These are phyloP conservation scores for Articulospora tetracladia DNA, from an alignment of 495 filamentous ascomycete genomes.

Conservation along the genomic window DNA sequence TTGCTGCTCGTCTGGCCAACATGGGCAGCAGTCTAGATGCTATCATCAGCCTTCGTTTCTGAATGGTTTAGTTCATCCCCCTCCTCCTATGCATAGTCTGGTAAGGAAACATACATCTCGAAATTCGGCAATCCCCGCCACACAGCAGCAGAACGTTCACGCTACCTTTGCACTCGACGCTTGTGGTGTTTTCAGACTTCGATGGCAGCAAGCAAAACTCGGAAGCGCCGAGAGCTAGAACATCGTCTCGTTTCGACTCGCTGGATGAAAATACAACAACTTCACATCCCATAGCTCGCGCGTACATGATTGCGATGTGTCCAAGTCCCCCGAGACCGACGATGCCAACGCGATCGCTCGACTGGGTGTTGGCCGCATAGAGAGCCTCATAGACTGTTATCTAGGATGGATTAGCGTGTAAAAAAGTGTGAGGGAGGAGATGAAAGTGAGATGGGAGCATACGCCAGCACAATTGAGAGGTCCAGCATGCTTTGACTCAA, in stretches of 20 bases:
- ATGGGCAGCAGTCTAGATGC: background rate
- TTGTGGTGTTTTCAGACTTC: background rate
- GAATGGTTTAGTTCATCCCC: background rate
- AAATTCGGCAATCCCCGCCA: no score
- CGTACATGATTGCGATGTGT: slow-evolving; percentile 59
- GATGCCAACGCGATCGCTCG: slow-evolving; percentile 51
- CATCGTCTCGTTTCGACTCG: slow-evolving; percentile 54
- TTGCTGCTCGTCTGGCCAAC: background rate
- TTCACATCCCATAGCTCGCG: slow-evolving; percentile 51
- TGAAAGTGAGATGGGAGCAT: no score
- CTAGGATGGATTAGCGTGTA: slow-evolving; percentile 33
- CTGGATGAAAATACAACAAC: slow-evolving; percentile 53
- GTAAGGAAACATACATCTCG: no score
- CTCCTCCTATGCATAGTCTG: background rate
- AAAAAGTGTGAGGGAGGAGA: slow-evolving; percentile 47
- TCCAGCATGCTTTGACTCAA: slow-evolving; percentile 32
- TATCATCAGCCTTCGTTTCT: background rate
- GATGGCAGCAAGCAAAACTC: slow-evolving; percentile 40
- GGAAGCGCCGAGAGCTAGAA: slow-evolving; percentile 47
- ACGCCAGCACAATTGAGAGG: slow-evolving; percentile 52
- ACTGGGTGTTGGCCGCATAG: background rate
- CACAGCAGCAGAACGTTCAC: background rate
- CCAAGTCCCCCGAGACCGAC: slow-evolving; percentile 59
- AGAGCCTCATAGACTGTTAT: background rate
- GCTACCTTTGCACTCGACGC: no score